phyloP scores from a whole-genome alignment of 768 basidiomycete species.

The Collybiopsis confluens region DNA sequence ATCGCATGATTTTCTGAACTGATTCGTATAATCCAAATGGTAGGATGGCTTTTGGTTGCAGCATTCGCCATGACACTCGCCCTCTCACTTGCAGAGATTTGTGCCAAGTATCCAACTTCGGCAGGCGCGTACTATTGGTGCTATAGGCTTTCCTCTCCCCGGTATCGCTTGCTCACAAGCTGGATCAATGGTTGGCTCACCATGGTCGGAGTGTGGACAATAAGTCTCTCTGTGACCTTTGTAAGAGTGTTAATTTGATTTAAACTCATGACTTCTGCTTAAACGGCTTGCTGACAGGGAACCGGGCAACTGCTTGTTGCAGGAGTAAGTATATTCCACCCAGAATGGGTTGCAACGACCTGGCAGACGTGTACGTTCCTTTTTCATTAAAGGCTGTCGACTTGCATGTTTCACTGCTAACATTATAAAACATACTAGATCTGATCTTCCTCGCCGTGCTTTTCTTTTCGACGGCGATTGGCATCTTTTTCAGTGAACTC shows the following conservation, averaged over 20 bases:
- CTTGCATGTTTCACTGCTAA: too few relatives aligned
- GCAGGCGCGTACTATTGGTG: constrained; percentile 68
- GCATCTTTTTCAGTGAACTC: constrained; percentile 51
- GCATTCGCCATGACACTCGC: constrained; percentile 44
- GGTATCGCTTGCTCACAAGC: constrained; percentile 44
- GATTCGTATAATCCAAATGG: not conserved
- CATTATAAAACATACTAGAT: too few relatives aligned
- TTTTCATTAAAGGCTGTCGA: too few relatives aligned
- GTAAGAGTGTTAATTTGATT: constrained; percentile 26
- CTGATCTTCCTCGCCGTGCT: constrained; percentile 56
- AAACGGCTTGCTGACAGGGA: too few relatives aligned
- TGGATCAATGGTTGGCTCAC: constrained; percentile 73
- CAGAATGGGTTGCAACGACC: constrained; percentile 51
- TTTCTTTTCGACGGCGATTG: constrained; percentile 41
- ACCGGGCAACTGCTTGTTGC: constrained; percentile 61
- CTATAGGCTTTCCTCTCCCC: constrained; percentile 52
- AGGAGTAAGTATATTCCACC: constrained; percentile 52
- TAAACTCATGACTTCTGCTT: too few relatives aligned
- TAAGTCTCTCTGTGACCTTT: constrained; percentile 61
- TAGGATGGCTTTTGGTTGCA: constrained; percentile 50
- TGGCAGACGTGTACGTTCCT: constrained; percentile 61
- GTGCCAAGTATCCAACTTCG: constrained; percentile 57
- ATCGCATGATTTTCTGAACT: too few relatives aligned
- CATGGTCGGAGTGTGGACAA: constrained; percentile 66
- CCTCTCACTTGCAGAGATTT: constrained; percentile 53